Percentiles rank a stretch among this genome's conserved stretches.
These are phyloP conservation scores for Elsinoe fawcettii DNA, from an alignment of 2,329 filamentous ascomycete species.

Conservation along the genomic window DNA sequence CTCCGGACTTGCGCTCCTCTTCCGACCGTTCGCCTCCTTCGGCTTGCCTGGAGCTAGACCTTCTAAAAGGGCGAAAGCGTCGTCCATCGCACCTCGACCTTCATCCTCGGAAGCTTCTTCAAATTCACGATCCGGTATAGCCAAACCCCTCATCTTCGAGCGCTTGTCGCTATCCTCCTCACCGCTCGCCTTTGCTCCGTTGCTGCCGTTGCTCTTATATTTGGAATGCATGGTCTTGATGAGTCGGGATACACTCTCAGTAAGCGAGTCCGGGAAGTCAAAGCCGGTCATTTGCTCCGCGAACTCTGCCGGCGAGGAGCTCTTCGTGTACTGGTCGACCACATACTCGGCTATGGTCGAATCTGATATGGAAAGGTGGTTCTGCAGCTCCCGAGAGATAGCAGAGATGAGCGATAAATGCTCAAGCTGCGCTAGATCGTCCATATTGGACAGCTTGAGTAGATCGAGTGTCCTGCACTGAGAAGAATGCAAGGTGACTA, in stretches of 20 bases:
- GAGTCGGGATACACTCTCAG: slow-evolving; percentile 85
- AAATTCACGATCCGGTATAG: slow-evolving; percentile 69
- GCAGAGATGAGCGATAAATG: slow-evolving; percentile 89
- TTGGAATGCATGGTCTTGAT: slow-evolving; percentile 86
- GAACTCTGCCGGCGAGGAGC: slow-evolving; percentile 63
- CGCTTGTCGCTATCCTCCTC: slow-evolving; percentile 56
- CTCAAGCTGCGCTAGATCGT: slow-evolving; percentile 86
- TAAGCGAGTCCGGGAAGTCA: slow-evolving; percentile 75
- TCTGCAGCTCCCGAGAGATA: slow-evolving; percentile 88
- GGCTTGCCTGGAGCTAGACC: slow-evolving; percentile 62
- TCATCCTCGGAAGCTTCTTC: slow-evolving; percentile 37
- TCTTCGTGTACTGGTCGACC: slow-evolving; percentile 79
- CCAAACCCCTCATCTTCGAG: slow-evolving; percentile 81
- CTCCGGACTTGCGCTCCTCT: slow-evolving; percentile 53
- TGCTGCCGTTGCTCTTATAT: slow-evolving; percentile 53
- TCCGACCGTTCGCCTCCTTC: slow-evolving; percentile 46
- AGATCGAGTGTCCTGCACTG: background rate
- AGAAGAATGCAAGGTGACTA: background rate
- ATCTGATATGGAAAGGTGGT: slow-evolving; percentile 84
- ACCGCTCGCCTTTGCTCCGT: slow-evolving; percentile 26
- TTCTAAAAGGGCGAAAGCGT: slow-evolving; percentile 88
- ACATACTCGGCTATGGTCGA: slow-evolving; percentile 96
- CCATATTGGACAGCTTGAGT: slow-evolving; percentile 49
- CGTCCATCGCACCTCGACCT: slow-evolving; percentile 67
- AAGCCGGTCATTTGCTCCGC: slow-evolving; percentile 65